Conservation (phyloP, 2,329 filamentous ascomycete genomes). For the Aulographum hederae region DNA sequence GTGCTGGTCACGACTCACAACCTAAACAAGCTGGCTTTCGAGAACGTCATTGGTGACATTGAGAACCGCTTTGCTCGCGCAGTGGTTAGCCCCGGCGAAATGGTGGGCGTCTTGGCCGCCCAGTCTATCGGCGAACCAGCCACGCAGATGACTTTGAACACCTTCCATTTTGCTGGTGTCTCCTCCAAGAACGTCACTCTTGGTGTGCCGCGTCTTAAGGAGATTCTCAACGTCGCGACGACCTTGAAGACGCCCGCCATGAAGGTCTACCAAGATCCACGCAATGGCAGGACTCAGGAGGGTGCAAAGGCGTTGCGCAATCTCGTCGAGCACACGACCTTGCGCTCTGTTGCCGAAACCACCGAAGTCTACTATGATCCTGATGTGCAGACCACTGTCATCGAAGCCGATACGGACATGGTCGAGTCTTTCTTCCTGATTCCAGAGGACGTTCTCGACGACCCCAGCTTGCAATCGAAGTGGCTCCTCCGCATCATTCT, state of each 20-base stretch:
- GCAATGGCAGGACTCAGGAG: slow-evolving; percentile 48
- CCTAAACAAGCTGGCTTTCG: slow-evolving; percentile 78
- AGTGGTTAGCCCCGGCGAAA: slow-evolving; percentile 82
- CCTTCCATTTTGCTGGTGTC: slow-evolving; percentile 99
- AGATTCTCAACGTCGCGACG: slow-evolving; percentile 93
- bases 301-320: slow-evolving; percentile 73
- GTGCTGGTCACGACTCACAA: slow-evolving; percentile 72
- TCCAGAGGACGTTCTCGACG: slow-evolving; percentile 58
- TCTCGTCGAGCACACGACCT: slow-evolving; percentile 81
- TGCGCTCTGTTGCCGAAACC: slow-evolving; percentile 76
- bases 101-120: slow-evolving; percentile 94
- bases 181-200: slow-evolving; percentile 99
- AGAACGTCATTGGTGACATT: slow-evolving; percentile 79
- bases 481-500: slow-evolving; percentile 91
- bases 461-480: slow-evolving; percentile 54
- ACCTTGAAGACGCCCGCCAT: slow-evolving; percentile 99
- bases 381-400: slow-evolving; percentile 67
- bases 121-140: slow-evolving; percentile 98
- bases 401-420: slow-evolving; percentile 78
- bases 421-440: slow-evolving; percentile 95
- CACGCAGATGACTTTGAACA: slow-evolving; percentile 98
- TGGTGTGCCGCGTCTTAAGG: slow-evolving; percentile 96
- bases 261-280: slow-evolving; percentile 65
- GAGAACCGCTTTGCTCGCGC: slow-evolving; percentile 76
- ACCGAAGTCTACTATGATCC: slow-evolving; percentile 98